A percentile compares a stretch with the other conserved stretches of the same genome.
Conservation (phyloP, 768 basidiomycete genomes). For the Strobilomyces confusus region DNA sequence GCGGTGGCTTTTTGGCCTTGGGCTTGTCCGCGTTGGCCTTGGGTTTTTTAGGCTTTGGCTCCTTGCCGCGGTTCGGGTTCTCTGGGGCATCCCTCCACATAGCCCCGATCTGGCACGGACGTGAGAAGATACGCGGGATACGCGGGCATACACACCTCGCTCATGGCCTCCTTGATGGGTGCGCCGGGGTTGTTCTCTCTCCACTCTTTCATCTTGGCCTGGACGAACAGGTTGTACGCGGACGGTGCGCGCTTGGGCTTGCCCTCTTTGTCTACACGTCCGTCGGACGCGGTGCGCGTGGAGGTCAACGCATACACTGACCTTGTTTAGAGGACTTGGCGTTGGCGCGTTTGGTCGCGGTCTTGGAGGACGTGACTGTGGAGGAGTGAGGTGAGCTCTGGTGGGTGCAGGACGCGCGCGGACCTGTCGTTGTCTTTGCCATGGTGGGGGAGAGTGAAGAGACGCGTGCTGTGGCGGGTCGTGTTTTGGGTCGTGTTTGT, state of each 20-base stretch:
- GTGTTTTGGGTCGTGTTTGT: constrained; percentile 26
- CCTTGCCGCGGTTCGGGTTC: constrained; percentile 61
- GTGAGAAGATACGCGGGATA: constrained; percentile 9
- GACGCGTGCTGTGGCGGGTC: background rate
- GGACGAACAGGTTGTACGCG: constrained; percentile 57
- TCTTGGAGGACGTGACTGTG: constrained; percentile 51
- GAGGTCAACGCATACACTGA: constrained; percentile 16
- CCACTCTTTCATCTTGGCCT: constrained; percentile 54
- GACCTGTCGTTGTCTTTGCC: constrained; percentile 52
- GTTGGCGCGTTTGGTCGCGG: constrained; percentile 53
- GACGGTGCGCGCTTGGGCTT: constrained; percentile 56
- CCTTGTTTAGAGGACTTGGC: constrained; percentile 39
- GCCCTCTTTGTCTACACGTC: constrained; percentile 34
- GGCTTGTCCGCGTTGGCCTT: constrained; percentile 31
- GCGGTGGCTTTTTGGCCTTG: constrained; percentile 11
- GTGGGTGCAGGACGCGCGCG: constrained; percentile 3
- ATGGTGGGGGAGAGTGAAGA: constrained; percentile 31
- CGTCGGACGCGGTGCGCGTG: background rate
- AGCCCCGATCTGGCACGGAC: constrained; percentile 43
- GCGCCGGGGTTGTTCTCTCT: constrained; percentile 46
- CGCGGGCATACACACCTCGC: constrained; percentile 32
- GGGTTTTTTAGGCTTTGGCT: constrained; percentile 43
- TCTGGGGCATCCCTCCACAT: constrained; percentile 58
- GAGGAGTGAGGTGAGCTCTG: constrained; percentile 1
- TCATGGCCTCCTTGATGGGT: constrained; percentile 53